Conservation (phyloP, 805 yeast genomes). For the Ogataea ganodermae region DNA sequence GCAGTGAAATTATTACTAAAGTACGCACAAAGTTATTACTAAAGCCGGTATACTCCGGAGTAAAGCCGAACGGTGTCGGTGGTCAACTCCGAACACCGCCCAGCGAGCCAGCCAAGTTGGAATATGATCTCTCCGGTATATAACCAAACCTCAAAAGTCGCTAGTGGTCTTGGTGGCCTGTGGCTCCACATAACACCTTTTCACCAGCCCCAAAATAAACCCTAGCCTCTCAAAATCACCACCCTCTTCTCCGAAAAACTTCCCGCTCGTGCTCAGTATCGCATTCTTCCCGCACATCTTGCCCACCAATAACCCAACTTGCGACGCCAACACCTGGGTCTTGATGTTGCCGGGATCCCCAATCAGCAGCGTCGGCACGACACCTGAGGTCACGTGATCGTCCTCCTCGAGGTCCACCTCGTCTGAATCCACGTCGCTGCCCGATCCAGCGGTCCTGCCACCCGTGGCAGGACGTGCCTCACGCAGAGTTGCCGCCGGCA, state of each 20-base stretch:
- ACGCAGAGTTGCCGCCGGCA: slow-evolving; percentile 33
- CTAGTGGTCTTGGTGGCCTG: no score
- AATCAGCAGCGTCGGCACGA: slow-evolving; percentile 38
- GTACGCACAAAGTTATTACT: no score
- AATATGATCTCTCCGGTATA: no score
- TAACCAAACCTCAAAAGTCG: no score
- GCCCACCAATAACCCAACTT: slow-evolving; percentile 46
- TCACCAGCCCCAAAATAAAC: slow-evolving; percentile 39
- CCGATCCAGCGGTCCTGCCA: slow-evolving; percentile 8
- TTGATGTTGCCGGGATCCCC: slow-evolving; percentile 49
- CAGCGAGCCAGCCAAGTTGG: no score
- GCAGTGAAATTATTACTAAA: no score
- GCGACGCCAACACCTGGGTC: slow-evolving; percentile 48
- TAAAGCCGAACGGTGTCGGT: no score
- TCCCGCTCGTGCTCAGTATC: slow-evolving; percentile 47
- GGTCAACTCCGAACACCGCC: no score
- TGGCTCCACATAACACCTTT: background rate
- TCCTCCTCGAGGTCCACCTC: slow-evolving; percentile 26
- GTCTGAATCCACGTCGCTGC: slow-evolving; percentile 8
- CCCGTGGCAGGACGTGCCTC: slow-evolving; percentile 19
- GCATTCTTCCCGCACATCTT: slow-evolving; percentile 40
- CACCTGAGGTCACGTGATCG: slow-evolving; percentile 6
- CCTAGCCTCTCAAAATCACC: slow-evolving; percentile 42
- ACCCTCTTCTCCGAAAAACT: slow-evolving; percentile 44
- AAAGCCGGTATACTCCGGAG: no score